Percentiles rank a stretch among this genome's conserved stretches.
Evolutionary conservation across 805 yeast genomes (phyloP).

Genomic region (Hanseniaspora occidentalis): DNA sequence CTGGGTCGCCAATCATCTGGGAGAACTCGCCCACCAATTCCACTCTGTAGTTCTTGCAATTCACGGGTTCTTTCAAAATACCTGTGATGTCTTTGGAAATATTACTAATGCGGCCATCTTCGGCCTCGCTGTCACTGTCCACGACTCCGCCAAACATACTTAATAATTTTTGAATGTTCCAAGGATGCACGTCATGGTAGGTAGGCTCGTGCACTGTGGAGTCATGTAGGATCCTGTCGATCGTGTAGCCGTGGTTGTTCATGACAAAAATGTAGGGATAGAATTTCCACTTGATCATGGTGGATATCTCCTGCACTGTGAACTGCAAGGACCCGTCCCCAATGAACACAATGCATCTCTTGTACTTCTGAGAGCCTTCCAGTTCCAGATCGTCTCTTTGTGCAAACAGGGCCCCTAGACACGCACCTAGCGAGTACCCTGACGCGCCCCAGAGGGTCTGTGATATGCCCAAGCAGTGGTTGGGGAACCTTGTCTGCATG

Average conservation of each 20-base stretch:
- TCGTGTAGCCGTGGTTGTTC: slow-evolving; percentile 57
- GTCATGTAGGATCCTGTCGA: slow-evolving; percentile 44
- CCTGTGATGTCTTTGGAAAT: too few species aligned
- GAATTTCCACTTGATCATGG: slow-evolving; percentile 41
- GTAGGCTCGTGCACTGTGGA: slow-evolving; percentile 11
- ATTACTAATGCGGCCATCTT: too few species aligned
- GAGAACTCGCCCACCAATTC: slow-evolving; percentile 38
- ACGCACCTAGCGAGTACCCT: slow-evolving; percentile 54
- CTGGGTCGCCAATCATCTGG: slow-evolving; percentile 27
- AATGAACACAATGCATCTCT: slow-evolving; percentile 44
- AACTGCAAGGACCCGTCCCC: slow-evolving; percentile 63
- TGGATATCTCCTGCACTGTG: slow-evolving; percentile 52
- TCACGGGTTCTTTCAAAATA: not conserved
- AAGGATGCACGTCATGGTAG: slow-evolving; percentile 50
- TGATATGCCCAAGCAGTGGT: slow-evolving; percentile 37
- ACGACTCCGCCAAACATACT: slow-evolving; percentile 44
- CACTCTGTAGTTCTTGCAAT: slow-evolving; percentile 31
- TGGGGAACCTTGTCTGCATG: slow-evolving; percentile 43
- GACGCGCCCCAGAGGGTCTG: slow-evolving; percentile 58
- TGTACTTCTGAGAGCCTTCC: slow-evolving; percentile 22
- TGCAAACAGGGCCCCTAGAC: slow-evolving; percentile 51
- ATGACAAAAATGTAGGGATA: slow-evolving; percentile 47
- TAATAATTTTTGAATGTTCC: slow-evolving; percentile 39
- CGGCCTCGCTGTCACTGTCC: slow-evolving; percentile 7
- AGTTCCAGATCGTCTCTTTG: slow-evolving; percentile 28